Evolutionary conservation across 352 stramenopile genomes (phyloP).

Genomic region (Pythium myriotylum): DNA sequence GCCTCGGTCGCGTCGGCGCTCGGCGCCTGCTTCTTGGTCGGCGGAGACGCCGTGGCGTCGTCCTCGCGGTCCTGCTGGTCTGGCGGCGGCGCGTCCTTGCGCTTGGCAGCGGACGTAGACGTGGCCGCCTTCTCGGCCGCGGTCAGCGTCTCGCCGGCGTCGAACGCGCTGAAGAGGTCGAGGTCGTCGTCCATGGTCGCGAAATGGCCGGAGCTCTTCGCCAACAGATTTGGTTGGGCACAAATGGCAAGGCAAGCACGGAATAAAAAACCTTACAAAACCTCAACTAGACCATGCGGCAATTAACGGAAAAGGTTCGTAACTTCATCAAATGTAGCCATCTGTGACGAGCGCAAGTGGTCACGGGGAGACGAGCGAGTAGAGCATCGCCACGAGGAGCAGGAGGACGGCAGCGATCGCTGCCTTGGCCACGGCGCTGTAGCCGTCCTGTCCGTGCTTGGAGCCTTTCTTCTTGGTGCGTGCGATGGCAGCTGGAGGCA

Average conservation of each 20-base stretch:
- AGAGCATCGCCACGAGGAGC: slow-evolving; percentile 16
- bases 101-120: slow-evolving; percentile 31
- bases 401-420: slow-evolving; percentile 6
- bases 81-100: slow-evolving; percentile 37
- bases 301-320: slow-evolving; percentile 14
- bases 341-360: slow-evolving; percentile 2
- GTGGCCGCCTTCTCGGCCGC: slow-evolving; percentile 48
- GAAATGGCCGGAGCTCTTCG: slow-evolving; percentile 8
- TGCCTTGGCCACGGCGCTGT: slow-evolving; percentile 12
- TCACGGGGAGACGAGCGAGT: slow-evolving; percentile 23
- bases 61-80: slow-evolving; percentile 28
- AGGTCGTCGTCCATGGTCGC: slow-evolving; percentile 80
- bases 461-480: slow-evolving; percentile 67
- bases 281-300: slow-evolving; percentile 15
- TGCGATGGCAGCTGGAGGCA: slow-evolving; percentile 54
- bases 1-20: slow-evolving; percentile 5
- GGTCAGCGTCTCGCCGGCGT: slow-evolving; percentile 77
- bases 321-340: slow-evolving; percentile 21
- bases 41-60: slow-evolving; percentile 37
- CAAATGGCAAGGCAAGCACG: not conserved
- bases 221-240: slow-evolving; percentile 25
- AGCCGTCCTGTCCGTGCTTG: slow-evolving; percentile 36
- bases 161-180: slow-evolving; percentile 94
- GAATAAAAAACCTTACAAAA: slow-evolving; percentile 32
- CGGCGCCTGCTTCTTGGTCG: slow-evolving; percentile 55